Evolutionary conservation across 2,329 filamentous ascomycete species (phyloP), one percentile per base, ranked within the genome.

Genomic region (Alternaria incomplexa): DNA sequence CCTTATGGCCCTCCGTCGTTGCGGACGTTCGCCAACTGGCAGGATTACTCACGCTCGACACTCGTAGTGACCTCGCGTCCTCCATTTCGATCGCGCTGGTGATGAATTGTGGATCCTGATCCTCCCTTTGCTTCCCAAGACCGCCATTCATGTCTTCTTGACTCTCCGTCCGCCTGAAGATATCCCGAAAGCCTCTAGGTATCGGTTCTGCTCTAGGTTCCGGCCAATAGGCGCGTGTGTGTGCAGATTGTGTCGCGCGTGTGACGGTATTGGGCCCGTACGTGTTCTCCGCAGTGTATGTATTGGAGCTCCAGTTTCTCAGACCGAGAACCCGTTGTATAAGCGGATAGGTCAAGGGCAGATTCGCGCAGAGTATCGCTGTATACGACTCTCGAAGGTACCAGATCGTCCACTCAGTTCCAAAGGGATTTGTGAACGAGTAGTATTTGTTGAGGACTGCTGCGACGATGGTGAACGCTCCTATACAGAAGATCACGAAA

Each of bases 361-460:
- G 80, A 63, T 90, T 90, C 26, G 87, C 84, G 15, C 89, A 87
- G 52, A 88, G 82, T 44, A 90, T 81, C 6, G 87, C 86, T 0
- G 88, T 88, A 47, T 84, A 86, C 12, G 84, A 83, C 71, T 90
- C 88, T 26, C 86, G 83, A 9, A 87, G 83, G 60, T 80, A 88
- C 87, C 87, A 90, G 67, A 85, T 85, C 0, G 87, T 83, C 81
- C 88, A 90, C 40, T 85, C 76, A 13, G 81, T 79, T 3, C 85
- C 85, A 72, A 87, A 89, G 1, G 85, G 85, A 20, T 86, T 77
- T 15, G 79, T 83, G 63, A 90, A 88, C 47, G 86, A 87, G 77
- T 88, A 88, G 70, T 87, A 87, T 63, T 89, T 88, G 78, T 88
- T 89, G 15, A 90, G 78, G 6, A 86, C 82, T 11, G 87, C 86